Evolutionary conservation across 352 stramenopile species (phyloP).

Genomic region (Peronospora destructor): DNA sequence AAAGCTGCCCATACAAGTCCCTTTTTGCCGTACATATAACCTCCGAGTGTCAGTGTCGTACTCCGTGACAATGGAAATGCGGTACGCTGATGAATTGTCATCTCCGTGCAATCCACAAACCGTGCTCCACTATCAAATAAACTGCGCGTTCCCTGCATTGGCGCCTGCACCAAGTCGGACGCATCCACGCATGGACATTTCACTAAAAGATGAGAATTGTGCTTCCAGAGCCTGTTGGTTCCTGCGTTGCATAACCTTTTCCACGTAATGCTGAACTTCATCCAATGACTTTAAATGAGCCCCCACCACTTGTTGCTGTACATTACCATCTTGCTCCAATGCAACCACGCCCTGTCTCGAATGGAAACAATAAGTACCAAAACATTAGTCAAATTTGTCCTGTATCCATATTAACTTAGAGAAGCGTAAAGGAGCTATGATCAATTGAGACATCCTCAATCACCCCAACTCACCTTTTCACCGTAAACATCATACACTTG

Average conservation of each 20-base stretch:
- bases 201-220: conserved; percentile 73
- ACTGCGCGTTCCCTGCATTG: conserved; percentile 48
- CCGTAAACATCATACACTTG: conserved; percentile 74
- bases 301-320: conserved; percentile 31
- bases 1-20: conserved; percentile 60
- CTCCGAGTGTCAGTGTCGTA: conserved; percentile 59
- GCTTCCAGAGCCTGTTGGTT: conserved; percentile 68
- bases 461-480: conserved; percentile 36
- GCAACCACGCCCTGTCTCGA: conserved; percentile 40
- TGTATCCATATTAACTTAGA: conserved; percentile 8
- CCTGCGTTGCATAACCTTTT: conserved; percentile 48
- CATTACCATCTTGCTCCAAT: conserved; percentile 48
- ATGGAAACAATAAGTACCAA: neutral
- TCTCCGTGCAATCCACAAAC: conserved; percentile 60
- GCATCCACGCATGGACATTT: conserved; percentile 81
- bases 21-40: conserved; percentile 80
- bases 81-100: conserved; percentile 76
- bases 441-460: neutral
- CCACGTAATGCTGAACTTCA: conserved; percentile 47
- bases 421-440: neutral
- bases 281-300: conserved; percentile 42
- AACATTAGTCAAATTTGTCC: neutral
- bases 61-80: conserved; percentile 50
- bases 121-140: conserved; percentile 41
- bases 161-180: conserved; percentile 57